phyloP scores from a whole-genome alignment of 2,329 filamentous ascomycete species.

The Aureobasidium melanogenum region DNA sequence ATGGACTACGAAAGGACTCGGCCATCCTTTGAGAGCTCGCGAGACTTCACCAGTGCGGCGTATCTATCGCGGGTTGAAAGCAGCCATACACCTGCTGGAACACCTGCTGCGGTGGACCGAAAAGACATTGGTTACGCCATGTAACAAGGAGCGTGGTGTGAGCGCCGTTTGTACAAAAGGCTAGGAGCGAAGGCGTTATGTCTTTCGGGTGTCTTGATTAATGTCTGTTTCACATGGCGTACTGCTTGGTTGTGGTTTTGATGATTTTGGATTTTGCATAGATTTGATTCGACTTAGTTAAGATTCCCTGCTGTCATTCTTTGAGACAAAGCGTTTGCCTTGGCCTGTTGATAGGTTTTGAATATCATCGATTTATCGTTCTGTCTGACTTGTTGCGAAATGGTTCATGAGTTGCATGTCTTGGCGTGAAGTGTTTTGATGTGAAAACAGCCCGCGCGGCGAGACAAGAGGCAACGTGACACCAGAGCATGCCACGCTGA shows the following conservation, averaged over 20 bases:
- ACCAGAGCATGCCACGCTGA: neutral
- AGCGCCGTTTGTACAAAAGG: conserved; percentile 2
- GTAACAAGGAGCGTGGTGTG: neutral
- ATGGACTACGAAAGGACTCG: conserved; percentile 68
- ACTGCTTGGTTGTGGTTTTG: neutral
- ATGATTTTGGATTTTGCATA: conserved; percentile 10
- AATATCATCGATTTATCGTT: conserved; percentile 1
- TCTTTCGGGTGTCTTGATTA: conserved; percentile 8
- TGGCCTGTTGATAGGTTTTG: conserved; percentile 6
- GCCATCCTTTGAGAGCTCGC: conserved; percentile 70
- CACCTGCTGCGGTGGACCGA: neutral
- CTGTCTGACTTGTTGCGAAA: neutral
- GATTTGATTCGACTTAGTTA: conserved; percentile 5
- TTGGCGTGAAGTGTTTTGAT: conserved; percentile 6
- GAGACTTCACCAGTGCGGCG: conserved; percentile 85
- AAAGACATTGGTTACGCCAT: conserved; percentile 9
- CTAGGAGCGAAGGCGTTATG: neutral
- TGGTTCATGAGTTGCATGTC: neutral
- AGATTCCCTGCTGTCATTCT: conserved; percentile 10
- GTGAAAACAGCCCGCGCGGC: neutral
- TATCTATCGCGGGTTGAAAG: conserved; percentile 71
- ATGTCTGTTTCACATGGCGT: conserved; percentile 3
- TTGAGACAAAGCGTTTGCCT: neutral
- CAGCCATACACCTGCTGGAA: conserved; percentile 16
- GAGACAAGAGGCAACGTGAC: conserved; percentile 3